A percentile compares a stretch with the other conserved stretches of the same genome.
phyloP scores from a whole-genome alignment of 257 asterid genomes.

The Scutellaria baicalensis region DNA sequence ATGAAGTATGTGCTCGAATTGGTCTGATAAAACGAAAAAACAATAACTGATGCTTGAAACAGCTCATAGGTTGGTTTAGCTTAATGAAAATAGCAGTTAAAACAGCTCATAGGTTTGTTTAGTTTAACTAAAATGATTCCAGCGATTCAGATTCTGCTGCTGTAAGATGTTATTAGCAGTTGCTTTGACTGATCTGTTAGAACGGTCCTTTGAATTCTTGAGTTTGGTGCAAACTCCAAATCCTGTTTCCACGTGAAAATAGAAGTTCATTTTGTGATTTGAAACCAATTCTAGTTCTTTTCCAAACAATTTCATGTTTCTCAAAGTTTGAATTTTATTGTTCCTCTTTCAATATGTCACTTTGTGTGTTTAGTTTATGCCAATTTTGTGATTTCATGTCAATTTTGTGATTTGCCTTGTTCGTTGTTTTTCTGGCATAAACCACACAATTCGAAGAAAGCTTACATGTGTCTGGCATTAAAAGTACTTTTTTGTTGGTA shows the following conservation, averaged over 20 bases:
- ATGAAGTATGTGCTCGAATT: background rate
- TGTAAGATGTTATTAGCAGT: background rate
- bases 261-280: background rate
- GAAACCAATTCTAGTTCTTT: background rate
- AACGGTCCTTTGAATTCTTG: background rate
- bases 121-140: too few species aligned
- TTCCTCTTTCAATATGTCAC: background rate
- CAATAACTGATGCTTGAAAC: too few species aligned
- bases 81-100: too few species aligned
- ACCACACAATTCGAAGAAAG: background rate
- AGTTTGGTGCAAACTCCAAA: background rate
- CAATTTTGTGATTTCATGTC: too few species aligned
- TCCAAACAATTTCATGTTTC: background rate
- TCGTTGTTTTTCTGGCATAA: slow-evolving; percentile 6
- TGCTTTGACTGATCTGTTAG: background rate
- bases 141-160: background rate
- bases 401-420: background rate
- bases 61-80: too few species aligned
- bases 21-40: too few species aligned
- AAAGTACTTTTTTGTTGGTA: background rate
- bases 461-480: background rate
- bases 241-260: background rate
- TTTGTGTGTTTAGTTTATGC: background rate
- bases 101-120: too few species aligned
- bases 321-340: background rate